phyloP scores from a whole-genome alignment of 2,329 filamentous ascomycete genomes.

The Fusarium nurragi region DNA sequence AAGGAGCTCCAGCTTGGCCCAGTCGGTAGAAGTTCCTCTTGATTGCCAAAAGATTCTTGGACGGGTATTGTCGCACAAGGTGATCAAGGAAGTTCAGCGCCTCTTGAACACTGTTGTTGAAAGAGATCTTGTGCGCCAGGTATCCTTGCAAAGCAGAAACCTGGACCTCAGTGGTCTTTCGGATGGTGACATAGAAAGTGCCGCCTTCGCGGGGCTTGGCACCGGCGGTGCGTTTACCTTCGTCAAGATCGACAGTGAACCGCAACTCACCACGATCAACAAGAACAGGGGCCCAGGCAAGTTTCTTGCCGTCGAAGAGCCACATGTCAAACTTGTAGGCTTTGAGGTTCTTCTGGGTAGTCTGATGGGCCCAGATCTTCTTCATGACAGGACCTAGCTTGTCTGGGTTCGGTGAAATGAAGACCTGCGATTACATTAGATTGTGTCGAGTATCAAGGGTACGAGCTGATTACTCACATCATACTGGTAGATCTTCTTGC shows the following conservation, averaged over 20 bases:
- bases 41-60: constrained; percentile 72
- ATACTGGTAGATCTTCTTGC: constrained; percentile 78
- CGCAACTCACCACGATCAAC: constrained; percentile 60
- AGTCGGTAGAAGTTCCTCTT: constrained; percentile 84
- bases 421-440: constrained; percentile 60
- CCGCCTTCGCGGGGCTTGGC: constrained; percentile 52
- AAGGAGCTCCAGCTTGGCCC: constrained; percentile 56
- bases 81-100: constrained; percentile 94
- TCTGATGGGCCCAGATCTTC: constrained; percentile 77
- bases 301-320: constrained; percentile 84
- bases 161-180: constrained; percentile 72
- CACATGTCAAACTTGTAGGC: constrained; percentile 59
- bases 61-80: constrained; percentile 81
- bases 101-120: constrained; percentile 76
- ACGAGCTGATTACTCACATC: constrained; percentile 68
- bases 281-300: constrained; percentile 75
- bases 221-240: constrained; percentile 60
- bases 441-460: not conserved
- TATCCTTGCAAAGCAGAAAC: constrained; percentile 74
- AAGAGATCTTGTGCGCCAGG: constrained; percentile 66
- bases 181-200: constrained; percentile 69
- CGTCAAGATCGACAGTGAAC: constrained; percentile 76
- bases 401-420: constrained; percentile 69
- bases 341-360: constrained; percentile 65
- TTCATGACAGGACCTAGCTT: constrained; percentile 72